phyloP scores from a whole-genome alignment of 2,329 filamentous ascomycete genomes.

The Penicillium sp. region DNA sequence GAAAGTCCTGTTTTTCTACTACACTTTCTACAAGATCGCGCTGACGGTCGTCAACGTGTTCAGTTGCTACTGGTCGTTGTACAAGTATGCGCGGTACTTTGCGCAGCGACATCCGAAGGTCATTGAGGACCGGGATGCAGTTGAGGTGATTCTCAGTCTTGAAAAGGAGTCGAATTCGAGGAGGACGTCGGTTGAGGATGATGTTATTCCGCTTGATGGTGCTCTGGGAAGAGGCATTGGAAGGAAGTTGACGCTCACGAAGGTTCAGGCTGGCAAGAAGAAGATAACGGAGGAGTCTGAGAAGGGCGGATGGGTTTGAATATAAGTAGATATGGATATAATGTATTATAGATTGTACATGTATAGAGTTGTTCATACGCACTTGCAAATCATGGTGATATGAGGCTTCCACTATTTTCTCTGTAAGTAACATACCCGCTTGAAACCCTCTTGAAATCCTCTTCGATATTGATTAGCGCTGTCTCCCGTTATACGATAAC shows the following conservation, averaged over 20 bases:
- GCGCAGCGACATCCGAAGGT: conserved; percentile 49
- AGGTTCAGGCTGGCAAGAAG: conserved; percentile 10
- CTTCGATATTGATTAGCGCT: background rate
- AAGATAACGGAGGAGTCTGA: background rate
- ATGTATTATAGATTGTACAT: background rate
- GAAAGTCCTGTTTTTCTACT: conserved; percentile 41
- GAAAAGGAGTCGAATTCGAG: conserved; percentile 14
- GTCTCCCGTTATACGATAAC: background rate
- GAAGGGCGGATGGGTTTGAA: background rate
- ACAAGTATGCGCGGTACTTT: conserved; percentile 48
- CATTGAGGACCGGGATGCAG: conserved; percentile 47
- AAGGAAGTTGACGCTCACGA: conserved; percentile 17
- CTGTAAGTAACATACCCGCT: no score
- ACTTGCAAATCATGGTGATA: background rate
- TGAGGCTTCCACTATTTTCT: background rate
- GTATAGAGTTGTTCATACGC: background rate
- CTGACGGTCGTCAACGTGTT: conserved; percentile 47
- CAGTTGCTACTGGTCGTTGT: conserved; percentile 42
- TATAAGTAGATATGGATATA: background rate
- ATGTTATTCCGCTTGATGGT: background rate
- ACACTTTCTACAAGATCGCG: conserved; percentile 46
- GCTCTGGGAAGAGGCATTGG: conserved; percentile 2
- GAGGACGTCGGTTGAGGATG: background rate
- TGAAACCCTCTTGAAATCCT: background rate
- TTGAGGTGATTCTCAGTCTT: conserved; percentile 29